Evolutionary conservation across 345 rosid species (phyloP).

Genomic region (Salix koriyanagi): DNA sequence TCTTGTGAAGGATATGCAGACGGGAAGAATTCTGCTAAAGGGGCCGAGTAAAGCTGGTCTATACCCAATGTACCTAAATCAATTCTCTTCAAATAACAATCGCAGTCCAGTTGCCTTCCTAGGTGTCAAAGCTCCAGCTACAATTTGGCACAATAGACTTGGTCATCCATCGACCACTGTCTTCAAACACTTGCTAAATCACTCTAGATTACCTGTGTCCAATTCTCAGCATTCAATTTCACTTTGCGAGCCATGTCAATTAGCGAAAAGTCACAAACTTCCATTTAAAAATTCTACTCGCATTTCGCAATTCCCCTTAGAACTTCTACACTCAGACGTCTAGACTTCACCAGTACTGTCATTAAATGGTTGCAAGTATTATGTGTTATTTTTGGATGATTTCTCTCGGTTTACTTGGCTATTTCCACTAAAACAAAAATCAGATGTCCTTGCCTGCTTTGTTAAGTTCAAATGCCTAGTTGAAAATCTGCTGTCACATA

Average conservation of each 20-base stretch:
- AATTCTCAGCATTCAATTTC: fast-evolving
- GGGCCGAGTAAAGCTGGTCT: background rate
- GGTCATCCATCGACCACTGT: too few relatives aligned
- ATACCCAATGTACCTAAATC: background rate
- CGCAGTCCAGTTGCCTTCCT: too few relatives aligned
- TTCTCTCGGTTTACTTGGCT: background rate
- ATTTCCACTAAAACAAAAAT: background rate
- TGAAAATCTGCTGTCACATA: background rate
- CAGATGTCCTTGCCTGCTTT: background rate
- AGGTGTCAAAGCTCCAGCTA: too few relatives aligned
- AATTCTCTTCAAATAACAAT: too few relatives aligned
- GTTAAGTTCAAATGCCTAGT: background rate
- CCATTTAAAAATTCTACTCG: fast-evolving
- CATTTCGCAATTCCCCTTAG: too few relatives aligned
- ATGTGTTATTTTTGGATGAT: background rate
- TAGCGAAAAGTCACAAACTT: too few relatives aligned
- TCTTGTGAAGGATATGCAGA: background rate
- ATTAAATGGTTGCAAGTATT: background rate
- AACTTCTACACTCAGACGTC: background rate
- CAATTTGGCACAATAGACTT: too few relatives aligned
- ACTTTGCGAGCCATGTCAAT: too few relatives aligned
- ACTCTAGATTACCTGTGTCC: fast-evolving
- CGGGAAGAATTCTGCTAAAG: background rate
- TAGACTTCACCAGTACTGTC: background rate
- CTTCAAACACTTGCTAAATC: too few relatives aligned